Evolutionary conservation across 106 monocot species (phyloP).

Genomic region (Phalaenopsis aphrodite): DNA sequence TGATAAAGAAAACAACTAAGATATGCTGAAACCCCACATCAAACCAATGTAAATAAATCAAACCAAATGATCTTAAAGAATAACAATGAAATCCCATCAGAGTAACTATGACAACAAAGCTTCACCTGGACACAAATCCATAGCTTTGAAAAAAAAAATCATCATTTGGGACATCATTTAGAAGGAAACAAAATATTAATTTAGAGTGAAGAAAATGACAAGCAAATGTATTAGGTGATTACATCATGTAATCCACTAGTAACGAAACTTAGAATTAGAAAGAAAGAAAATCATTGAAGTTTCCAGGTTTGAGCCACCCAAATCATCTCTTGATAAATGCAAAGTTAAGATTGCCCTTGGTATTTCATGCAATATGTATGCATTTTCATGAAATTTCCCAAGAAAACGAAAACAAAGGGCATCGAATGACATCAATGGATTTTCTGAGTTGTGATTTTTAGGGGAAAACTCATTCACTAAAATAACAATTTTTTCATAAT

Average conservation of each 20-base stretch:
- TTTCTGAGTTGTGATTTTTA: background rate
- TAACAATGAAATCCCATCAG: slow-evolving; percentile 11
- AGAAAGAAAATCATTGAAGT: background rate
- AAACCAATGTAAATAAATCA: background rate
- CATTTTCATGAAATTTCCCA: background rate
- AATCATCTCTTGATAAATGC: background rate
- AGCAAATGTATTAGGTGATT: background rate
- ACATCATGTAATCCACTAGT: background rate
- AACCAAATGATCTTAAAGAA: background rate
- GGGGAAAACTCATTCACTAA: background rate
- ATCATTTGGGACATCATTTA: slow-evolving; percentile 8
- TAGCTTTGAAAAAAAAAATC: slow-evolving; percentile 10
- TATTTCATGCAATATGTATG: background rate
- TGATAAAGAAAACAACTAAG: background rate
- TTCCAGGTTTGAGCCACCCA: background rate
- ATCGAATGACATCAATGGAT: background rate
- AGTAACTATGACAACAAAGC: slow-evolving; percentile 39
- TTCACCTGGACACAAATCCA: slow-evolving; percentile 22
- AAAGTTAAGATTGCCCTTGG: background rate
- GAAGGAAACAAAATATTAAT: background rate
- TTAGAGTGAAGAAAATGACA: background rate
- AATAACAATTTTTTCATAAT: background rate
- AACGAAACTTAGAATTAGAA: background rate
- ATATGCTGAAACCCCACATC: background rate
- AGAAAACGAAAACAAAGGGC: background rate